phyloP scores from a whole-genome alignment of 2,329 filamentous ascomycete genomes.

The Penicillium sp. region DNA sequence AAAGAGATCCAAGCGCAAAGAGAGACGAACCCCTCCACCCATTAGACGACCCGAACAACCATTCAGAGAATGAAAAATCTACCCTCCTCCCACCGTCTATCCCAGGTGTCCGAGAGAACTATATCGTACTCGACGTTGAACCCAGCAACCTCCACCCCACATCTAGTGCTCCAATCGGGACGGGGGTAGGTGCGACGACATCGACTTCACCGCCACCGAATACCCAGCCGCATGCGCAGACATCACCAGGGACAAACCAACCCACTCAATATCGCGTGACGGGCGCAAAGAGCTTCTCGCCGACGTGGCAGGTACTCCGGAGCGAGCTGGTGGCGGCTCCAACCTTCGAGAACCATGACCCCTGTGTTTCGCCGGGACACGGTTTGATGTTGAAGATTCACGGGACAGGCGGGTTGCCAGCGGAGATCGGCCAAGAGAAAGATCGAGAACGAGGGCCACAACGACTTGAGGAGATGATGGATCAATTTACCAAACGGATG shows the following conservation, averaged over 20 bases:
- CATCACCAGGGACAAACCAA: conserved; percentile 8
- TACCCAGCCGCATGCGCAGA: not conserved
- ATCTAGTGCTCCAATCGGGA: not conserved
- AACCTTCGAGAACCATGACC: conserved; percentile 55
- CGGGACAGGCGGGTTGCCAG: conserved; percentile 34
- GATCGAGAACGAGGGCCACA: conserved; percentile 22
- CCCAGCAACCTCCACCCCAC: conserved; percentile 8
- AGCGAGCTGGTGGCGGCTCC: conserved; percentile 54
- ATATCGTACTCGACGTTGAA: conserved; percentile 53
- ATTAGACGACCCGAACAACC: conserved; percentile 18
- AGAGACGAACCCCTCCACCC: conserved; percentile 11
- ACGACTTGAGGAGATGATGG: conserved; percentile 44
- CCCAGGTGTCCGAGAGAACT: conserved; percentile 49
- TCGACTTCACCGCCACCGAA: conserved; percentile 22
- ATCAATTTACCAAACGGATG: conserved; percentile 43
- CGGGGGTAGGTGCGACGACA: conserved; percentile 9
- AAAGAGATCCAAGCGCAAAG: conserved; percentile 29
- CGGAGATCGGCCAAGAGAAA: conserved; percentile 18
- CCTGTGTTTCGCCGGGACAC: conserved; percentile 45
- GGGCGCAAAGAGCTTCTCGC: conserved; percentile 65
- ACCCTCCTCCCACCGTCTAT: conserved; percentile 44
- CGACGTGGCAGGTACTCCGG: conserved; percentile 63
- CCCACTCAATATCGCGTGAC: conserved; percentile 48
- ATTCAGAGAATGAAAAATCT: conserved; percentile 17
- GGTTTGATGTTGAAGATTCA: conserved; percentile 44